These are phyloP conservation scores for Alternaria sp. DNA, from an alignment of 2,329 filamentous ascomycete genomes.

Conservation along the genomic window DNA sequence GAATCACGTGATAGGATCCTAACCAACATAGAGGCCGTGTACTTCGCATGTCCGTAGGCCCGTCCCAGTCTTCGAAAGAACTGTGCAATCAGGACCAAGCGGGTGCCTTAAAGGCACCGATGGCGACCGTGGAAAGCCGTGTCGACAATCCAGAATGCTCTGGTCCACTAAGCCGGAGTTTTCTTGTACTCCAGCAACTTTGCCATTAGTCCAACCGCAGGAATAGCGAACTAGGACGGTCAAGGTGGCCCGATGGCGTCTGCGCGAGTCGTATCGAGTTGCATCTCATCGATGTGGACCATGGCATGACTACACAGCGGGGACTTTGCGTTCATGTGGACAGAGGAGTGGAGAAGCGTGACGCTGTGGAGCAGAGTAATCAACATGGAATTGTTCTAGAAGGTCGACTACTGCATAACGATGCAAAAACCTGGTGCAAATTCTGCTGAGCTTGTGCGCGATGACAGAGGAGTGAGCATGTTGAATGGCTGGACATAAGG, in stretches of 20 bases:
- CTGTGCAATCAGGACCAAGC: background rate
- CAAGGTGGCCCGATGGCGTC: background rate
- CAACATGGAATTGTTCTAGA: slow-evolving; percentile 10
- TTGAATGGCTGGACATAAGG: background rate
- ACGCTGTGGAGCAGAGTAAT: slow-evolving; percentile 6
- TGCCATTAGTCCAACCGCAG: background rate
- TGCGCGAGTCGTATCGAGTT: slow-evolving; percentile 3
- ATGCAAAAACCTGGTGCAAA: slow-evolving; percentile 4
- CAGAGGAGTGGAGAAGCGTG: background rate
- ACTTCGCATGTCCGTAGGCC: background rate
- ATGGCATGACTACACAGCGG: background rate
- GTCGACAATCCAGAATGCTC: background rate
- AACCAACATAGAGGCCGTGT: background rate
- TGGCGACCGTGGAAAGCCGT: background rate
- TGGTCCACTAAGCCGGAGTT: background rate
- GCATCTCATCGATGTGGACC: slow-evolving; percentile 13
- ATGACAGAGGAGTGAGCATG: background rate
- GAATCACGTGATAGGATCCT: no score
- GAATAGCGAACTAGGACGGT: background rate
- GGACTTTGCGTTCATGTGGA: background rate
- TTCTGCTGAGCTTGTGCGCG: background rate
- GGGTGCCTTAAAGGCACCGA: background rate
- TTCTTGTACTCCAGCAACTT: background rate
- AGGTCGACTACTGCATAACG: slow-evolving; percentile 8
- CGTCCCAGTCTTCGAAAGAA: background rate